Evolutionary conservation across 208 protist genomes (phyloP), one percentile per base, ranked within the genome.

Genomic region (Crithidia acanthocephali): DNA sequence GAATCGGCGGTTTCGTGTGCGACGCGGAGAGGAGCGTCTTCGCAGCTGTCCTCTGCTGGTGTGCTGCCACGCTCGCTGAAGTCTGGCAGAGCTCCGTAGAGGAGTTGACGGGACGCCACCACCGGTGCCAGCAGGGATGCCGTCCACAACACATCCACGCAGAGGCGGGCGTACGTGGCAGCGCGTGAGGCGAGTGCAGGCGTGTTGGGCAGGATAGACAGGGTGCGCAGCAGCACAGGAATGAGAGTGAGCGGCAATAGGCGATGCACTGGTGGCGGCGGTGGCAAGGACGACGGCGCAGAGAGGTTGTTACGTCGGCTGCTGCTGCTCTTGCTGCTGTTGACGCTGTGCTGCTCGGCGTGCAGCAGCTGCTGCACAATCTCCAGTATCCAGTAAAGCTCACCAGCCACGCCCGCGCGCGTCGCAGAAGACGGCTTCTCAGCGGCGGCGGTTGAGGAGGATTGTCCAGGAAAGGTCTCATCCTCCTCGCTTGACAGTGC

Each of bases 121-220:
- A 68, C 42, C 22, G 88, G 85, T 1, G 81, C 70, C 18, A 78
- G 48, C 18, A 77, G 65, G 25, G 84, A 35, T 3, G 87, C 63
- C 23, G 74, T 73, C 80, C 84, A 90, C 57, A 94, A 44, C 62
- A 84, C 79, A 42, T 91, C 85, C n/a, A 91, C 65, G 65, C 81
- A 83, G 20, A 85, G 45, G 5, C 80, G 73, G 32, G 79, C 76
- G 59, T 80, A 86, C 51, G 40, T 68, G 44, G 81, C 74, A 0
- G 83, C 81, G 22, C 83, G 79, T 20, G 65, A 59, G 37, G 72
- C 74, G 5, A 83, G 58, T 2, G 76, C 47, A 37, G 82, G 74
- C 22, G 74, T 87, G 11, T 72, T 40, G 40, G 64, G 33, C 35
- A 60, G 74, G 28, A 53, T 80, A 61, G 57, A 83, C 64, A 75